Conservation (phyloP, 306 rosid species). For the Inga leiocalycina region DNA sequence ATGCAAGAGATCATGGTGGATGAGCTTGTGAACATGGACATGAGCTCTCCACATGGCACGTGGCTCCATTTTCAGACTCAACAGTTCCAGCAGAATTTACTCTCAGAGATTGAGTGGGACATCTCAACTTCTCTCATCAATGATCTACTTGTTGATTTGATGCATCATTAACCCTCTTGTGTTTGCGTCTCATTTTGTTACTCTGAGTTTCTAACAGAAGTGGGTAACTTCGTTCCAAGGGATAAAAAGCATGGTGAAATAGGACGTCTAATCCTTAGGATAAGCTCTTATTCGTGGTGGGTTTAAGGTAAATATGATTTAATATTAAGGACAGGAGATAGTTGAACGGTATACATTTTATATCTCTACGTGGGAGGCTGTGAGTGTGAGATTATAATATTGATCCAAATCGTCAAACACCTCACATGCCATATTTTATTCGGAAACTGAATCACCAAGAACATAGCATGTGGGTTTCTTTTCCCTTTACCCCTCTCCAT, state of each 20-base stretch:
- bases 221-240: background rate
- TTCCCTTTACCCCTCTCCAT: background rate
- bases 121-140: constrained; percentile 51
- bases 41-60: background rate
- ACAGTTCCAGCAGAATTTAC: constrained; percentile 49
- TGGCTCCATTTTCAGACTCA: constrained; percentile 44
- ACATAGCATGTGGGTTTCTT: constrained; percentile 49
- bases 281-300: too few species aligned
- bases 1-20: constrained; percentile 63
- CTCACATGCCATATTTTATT: constrained; percentile 32
- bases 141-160: constrained; percentile 62
- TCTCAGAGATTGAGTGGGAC: constrained; percentile 52
- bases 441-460: constrained; percentile 1
- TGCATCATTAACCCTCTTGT: constrained; percentile 21
- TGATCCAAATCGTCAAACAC: constrained; percentile 18
- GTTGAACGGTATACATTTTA: too few species aligned
- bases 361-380: background rate
- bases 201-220: background rate
- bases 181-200: background rate
- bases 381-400: background rate
- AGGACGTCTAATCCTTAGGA: too few species aligned
- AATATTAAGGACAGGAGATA: too few species aligned
- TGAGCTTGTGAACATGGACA: background rate
- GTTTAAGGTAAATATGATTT: too few species aligned
- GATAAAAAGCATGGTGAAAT: too few species aligned